Base-by-base conservation (phyloP, 805 yeast species). In the Dipodascopsis tothii region DNA sequence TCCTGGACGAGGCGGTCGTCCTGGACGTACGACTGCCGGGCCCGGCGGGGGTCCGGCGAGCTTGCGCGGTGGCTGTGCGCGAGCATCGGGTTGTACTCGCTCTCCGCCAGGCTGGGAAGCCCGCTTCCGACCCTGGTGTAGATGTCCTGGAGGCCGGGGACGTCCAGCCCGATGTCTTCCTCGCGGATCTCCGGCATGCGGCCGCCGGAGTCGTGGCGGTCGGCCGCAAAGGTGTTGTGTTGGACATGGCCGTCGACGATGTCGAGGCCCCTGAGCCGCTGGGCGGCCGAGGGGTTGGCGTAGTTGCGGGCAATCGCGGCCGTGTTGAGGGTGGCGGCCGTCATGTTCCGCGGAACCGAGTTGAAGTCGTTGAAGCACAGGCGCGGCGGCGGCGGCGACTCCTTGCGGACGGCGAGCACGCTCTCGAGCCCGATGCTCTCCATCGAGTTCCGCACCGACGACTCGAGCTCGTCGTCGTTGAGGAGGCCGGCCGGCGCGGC, bases 401-500 rank as follows among this genome's bases (percentile, higher is more conserved):
- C 43, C 3, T 41, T 37, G 7, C 43, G 30, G 6, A 43, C 44
- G 20, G 45, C 34, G 40, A 47, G 32, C n/a, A 49, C 39, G 18
- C 53, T 49, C 7, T 49, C 52, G 4, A 49, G 39, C 2, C 53
- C 51, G 16, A 49, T 48, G 25, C 53, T 49, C 27, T 49, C 53
- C 43, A 49, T 32, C 14, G 51, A 49, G 28, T 46, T 49, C 6
- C 47, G 44, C 5, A 44, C 40, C 16, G 48, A 46, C 9, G 30
- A 25, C 30, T 25, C 30, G 11, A 9, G 30, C 14, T 25, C 30
- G 14, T 25, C 14, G 9, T 25, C 30, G 9, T 25, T 14, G 11
- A 9, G 9, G 14, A 14, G 11, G 9, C 30, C 30, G 30, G 14
- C 30, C 14, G 9, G 11, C 9, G 9, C 30, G 30, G 11, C 30